These are phyloP conservation scores for Boletus vinaceobasis DNA, from an alignment of 768 basidiomycete genomes.

Conservation along the genomic window DNA sequence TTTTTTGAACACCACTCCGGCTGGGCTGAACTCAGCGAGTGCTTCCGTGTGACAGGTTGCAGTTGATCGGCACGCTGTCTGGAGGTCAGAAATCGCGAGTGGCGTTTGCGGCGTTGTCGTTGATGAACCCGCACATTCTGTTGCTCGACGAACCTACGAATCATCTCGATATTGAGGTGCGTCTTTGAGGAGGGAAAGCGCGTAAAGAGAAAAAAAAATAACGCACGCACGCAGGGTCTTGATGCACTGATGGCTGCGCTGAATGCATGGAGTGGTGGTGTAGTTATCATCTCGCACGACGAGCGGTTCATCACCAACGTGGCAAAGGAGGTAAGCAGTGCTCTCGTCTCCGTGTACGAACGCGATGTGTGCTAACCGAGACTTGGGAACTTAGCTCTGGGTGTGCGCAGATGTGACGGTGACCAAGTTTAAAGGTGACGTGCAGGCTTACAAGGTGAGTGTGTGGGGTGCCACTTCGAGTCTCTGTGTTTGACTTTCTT, in stretches of 20 bases:
- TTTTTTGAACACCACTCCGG: not conserved
- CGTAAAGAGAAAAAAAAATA: not conserved
- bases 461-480: not conserved
- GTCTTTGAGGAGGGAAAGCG: not conserved
- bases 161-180: constrained; percentile 90
- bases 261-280: constrained; percentile 81
- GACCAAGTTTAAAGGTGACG: constrained; percentile 83
- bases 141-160: constrained; percentile 97
- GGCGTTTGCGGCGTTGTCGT: constrained; percentile 82
- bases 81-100: constrained; percentile 97
- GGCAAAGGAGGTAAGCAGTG: constrained; percentile 61
- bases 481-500: not conserved
- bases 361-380: constrained; percentile 2
- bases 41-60: constrained; percentile 47
- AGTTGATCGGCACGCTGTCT: constrained; percentile 85
- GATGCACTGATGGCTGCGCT: constrained; percentile 90
- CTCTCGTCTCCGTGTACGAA: not conserved
- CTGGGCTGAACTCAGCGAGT: not conserved
- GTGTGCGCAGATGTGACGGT: constrained; percentile 86
- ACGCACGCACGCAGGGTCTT: constrained; percentile 63
- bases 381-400: constrained; percentile 62
- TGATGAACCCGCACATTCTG: constrained; percentile 88
- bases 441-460: constrained; percentile 83
- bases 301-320: constrained; percentile 92
- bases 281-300: constrained; percentile 93